Evolutionary conservation across 2,329 filamentous ascomycete genomes (phyloP).

Genomic region (Epichloe elymi): DNA sequence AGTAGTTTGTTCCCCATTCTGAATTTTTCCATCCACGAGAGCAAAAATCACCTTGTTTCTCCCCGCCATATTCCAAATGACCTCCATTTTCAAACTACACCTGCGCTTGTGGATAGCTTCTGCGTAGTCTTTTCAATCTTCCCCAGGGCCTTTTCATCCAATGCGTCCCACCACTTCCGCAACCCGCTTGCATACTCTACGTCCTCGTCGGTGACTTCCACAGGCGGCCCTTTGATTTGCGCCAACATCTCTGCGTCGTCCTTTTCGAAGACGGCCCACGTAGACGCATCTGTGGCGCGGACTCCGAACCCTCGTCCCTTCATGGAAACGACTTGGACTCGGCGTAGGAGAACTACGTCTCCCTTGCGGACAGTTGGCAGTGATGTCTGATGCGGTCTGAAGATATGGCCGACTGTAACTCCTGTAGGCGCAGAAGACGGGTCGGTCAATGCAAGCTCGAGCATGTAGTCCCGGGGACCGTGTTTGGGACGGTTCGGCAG

Average conservation of each 20-base stretch:
- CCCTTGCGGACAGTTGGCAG: constrained; percentile 42
- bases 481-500: constrained; percentile 41
- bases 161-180: constrained; percentile 32
- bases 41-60: too few species aligned
- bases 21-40: too few species aligned
- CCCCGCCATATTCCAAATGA: too few species aligned
- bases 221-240: constrained; percentile 46
- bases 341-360: constrained; percentile 44
- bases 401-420: constrained; percentile 43
- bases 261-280: constrained; percentile 49
- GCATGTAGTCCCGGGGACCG: constrained; percentile 45
- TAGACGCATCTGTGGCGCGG: constrained; percentile 38
- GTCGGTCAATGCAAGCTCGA: constrained; percentile 45
- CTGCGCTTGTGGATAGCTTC: constrained; percentile 13
- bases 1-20: too few species aligned
- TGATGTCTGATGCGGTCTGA: constrained; percentile 42
- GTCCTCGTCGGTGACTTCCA: constrained; percentile 41
- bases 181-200: constrained; percentile 34
- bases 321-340: constrained; percentile 40
- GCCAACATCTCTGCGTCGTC: constrained; percentile 25
- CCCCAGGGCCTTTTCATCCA: constrained; percentile 33
- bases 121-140: constrained; percentile 27
- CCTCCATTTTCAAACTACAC: too few species aligned
- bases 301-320: constrained; percentile 43
- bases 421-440: constrained; percentile 34